These are phyloP conservation scores for Aspergillus terreus DNA, from an alignment of 2,329 filamentous ascomycete genomes.

Conservation along the genomic window DNA sequence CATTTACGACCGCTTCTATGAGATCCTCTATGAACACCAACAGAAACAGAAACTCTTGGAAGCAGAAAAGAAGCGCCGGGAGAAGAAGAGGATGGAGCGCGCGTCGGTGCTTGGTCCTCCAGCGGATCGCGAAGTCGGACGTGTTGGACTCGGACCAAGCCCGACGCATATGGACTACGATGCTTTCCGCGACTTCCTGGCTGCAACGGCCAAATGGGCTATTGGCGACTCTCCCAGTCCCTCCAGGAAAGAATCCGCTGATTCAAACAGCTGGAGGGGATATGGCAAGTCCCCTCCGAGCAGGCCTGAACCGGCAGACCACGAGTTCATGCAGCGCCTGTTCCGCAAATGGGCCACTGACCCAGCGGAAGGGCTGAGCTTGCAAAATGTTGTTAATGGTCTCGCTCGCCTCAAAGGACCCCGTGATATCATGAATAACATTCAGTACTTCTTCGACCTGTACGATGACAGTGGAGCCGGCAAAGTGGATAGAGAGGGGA, in stretches of 20 bases:
- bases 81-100: constrained; percentile 53
- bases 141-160: constrained; percentile 83
- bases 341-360: constrained; percentile 87
- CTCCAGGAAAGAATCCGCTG: constrained; percentile 48
- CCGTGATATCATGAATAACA: constrained; percentile 94
- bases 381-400: constrained; percentile 90
- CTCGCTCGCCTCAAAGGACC: constrained; percentile 89
- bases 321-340: constrained; percentile 87
- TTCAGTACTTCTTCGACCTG: constrained; percentile 95
- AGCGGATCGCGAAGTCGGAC: constrained; percentile 69
- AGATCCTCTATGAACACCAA: constrained; percentile 84
- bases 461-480: constrained; percentile 93
- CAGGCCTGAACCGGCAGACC: constrained; percentile 72
- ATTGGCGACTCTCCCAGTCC: constrained; percentile 76
- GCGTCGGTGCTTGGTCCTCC: constrained; percentile 42
- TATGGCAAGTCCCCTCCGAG: constrained; percentile 44
- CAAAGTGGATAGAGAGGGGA: constrained; percentile 90
- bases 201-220: constrained; percentile 87
- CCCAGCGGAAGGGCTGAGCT: constrained; percentile 68
- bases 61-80: constrained; percentile 64
- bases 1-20: constrained; percentile 92
- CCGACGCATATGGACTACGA: constrained; percentile 96
- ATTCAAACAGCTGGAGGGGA: constrained; percentile 54
- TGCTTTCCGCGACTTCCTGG: constrained; percentile 89
- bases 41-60: constrained; percentile 76